Evolutionary conservation across 257 asterid species (phyloP), one percentile per base, ranked within the genome.

Genomic region (Solanum sitiens): DNA sequence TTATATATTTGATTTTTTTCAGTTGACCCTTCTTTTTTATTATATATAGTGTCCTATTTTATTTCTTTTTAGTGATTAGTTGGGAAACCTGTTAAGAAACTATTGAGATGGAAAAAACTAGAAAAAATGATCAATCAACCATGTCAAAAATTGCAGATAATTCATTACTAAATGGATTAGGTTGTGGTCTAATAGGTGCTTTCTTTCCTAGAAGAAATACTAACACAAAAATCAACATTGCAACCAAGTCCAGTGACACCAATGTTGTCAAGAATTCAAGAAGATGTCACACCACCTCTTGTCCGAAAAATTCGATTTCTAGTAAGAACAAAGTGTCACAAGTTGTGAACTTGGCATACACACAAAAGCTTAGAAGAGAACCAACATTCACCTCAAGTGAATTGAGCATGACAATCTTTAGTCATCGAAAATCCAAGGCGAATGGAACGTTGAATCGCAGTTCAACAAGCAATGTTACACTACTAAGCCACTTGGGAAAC

Each of bases 171-270:
- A 87, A 86, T 50, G 91, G 91, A 39, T 27, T 83, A 25, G 97
- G 95, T 1, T 92, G 98, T 91, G 94, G 98, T 80, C 89, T 93
- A 16, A 90, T 92, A 10, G 92, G 90, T 47, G 87, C 89, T 39
- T 6, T 94, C 68, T 89, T 93, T 7, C 91, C 86, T 4, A 71
- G 77, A 10, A 89, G 88, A 23, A 71, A 67, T 33, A 82, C 83
- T 53, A 88, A 74, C 84, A 89, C 86, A 20, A 93, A 92, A 77
- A 72, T 15, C 87, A 32, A 77, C 91, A 3, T 15, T 7, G 21
- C 72, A 87, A n/a, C 86, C 88, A 89, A 32, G 14, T 47, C 27
- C 50, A 88, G 33, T 79, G 85, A 44, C 16, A 45, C 84, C 37
- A 79, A 16, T 40, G 63, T 72, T 72, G 45, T 70, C 87, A 65